Conservation (phyloP, 176 grass and related monocot genomes). For the Tillandsia leiboldiana region DNA sequence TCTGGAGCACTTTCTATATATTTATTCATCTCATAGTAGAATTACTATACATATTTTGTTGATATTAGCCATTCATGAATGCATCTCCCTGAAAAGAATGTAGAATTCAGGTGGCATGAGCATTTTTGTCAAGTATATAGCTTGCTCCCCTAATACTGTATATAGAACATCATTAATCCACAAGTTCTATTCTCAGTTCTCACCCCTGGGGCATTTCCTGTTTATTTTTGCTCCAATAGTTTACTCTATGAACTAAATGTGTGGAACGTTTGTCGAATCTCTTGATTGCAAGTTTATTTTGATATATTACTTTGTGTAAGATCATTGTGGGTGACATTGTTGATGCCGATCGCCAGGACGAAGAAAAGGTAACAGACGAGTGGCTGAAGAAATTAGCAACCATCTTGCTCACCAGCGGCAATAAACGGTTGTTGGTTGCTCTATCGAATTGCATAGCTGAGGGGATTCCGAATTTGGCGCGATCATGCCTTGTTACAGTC, state of each 20-base stretch:
- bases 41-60: too few relatives aligned
- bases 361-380: slow-evolving; percentile 71
- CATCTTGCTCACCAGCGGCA: slow-evolving; percentile 55
- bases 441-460: slow-evolving; percentile 76
- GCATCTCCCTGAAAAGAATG: too few relatives aligned
- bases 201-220: too few relatives aligned
- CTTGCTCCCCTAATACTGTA: too few relatives aligned
- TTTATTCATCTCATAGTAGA: too few relatives aligned
- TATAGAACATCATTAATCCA: too few relatives aligned
- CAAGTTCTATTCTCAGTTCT: too few relatives aligned
- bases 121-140: too few relatives aligned
- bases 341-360: slow-evolving; percentile 45
- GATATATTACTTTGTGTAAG: neutral
- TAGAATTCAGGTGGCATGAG: too few relatives aligned
- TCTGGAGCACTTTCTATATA: too few relatives aligned
- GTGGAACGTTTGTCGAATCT: neutral
- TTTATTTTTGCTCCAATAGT: neutral
- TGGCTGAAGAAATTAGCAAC: slow-evolving; percentile 55
- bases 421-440: slow-evolving; percentile 46
- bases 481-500: slow-evolving; percentile 65
- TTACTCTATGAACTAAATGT: neutral
- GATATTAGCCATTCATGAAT: too few relatives aligned
- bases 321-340: neutral
- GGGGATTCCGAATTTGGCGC: slow-evolving; percentile 36
- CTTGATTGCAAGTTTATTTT: neutral